Conservation (phyloP, 352 stramenopile species). For the Globisporangium viniferum region DNA sequence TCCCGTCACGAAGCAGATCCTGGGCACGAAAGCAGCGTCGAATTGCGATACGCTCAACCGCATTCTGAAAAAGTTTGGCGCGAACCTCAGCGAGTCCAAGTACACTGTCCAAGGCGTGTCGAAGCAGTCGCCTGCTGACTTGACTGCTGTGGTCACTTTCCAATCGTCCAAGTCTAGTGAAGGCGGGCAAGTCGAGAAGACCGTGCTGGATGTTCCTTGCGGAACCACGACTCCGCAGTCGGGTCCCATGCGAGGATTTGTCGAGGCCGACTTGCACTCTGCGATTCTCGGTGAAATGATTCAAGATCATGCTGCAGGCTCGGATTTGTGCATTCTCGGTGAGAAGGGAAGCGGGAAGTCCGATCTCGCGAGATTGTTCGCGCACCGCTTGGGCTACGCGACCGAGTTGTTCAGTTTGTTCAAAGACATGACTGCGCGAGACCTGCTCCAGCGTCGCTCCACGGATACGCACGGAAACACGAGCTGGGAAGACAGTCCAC, state of each 20-base stretch:
- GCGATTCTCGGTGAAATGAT: conserved; percentile 64
- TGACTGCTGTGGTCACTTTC: conserved; percentile 27
- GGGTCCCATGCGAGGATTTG: conserved; percentile 35
- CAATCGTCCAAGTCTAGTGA: not conserved
- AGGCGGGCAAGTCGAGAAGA: not conserved
- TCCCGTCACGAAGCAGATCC: conserved; percentile 44
- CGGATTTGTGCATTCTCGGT: conserved; percentile 79
- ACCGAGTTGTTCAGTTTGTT: conserved; percentile 91
- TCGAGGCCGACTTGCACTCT: conserved; percentile 57
- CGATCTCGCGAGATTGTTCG: conserved; percentile 59
- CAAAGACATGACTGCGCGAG: conserved; percentile 91
- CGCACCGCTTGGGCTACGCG: conserved; percentile 72
- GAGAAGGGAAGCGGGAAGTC: conserved; percentile 86
- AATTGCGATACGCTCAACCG: conserved; percentile 52
- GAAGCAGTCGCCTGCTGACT: conserved; percentile 23
- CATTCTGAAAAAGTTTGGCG: conserved; percentile 50
- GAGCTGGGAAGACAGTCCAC: conserved; percentile 89
- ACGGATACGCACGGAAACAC: conserved; percentile 89
- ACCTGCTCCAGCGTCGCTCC: conserved; percentile 88
- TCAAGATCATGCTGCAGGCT: conserved; percentile 71
- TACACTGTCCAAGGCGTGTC: conserved; percentile 38
- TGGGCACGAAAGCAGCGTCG: conserved; percentile 33
- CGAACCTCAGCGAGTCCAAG: conserved; percentile 20
- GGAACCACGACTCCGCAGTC: conserved; percentile 31
- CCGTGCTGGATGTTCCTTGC: conserved; percentile 36